phyloP scores from a whole-genome alignment of 352 stramenopile species.

The Globisporangium paddicum region DNA sequence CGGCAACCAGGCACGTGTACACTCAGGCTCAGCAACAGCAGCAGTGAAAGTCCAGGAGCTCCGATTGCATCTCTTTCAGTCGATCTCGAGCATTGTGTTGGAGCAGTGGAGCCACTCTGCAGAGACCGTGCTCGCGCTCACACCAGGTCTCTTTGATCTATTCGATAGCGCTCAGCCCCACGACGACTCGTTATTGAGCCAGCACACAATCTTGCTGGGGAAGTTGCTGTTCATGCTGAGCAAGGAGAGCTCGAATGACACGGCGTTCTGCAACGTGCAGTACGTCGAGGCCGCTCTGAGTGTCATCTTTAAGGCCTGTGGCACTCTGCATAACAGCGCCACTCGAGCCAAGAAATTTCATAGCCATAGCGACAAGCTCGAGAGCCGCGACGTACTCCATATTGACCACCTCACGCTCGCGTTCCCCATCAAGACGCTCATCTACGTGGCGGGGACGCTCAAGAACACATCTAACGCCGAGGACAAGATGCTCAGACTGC shows the following conservation, averaged over 20 bases:
- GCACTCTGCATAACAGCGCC: slow-evolving; percentile 1
- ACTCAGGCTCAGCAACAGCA: not conserved
- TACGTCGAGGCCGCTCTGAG: slow-evolving; percentile 59
- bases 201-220: slow-evolving; percentile 27
- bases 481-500: slow-evolving; percentile 52
- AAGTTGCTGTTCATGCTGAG: slow-evolving; percentile 73
- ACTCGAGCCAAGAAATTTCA: not conserved
- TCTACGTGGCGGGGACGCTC: slow-evolving; percentile 62
- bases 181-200: not conserved
- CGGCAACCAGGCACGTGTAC: not conserved
- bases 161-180: slow-evolving; percentile 10
- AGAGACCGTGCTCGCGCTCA: slow-evolving; percentile 31
- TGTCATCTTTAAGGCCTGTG: slow-evolving; percentile 25
- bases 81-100: slow-evolving; percentile 17
- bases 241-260: slow-evolving; percentile 66
- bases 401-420: not conserved
- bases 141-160: slow-evolving; percentile 36
- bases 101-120: slow-evolving; percentile 30
- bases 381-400: not conserved
- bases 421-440: slow-evolving; percentile 40
- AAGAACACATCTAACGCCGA: slow-evolving; percentile 70
- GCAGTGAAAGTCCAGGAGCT: slow-evolving; percentile 13
- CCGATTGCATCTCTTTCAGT: slow-evolving; percentile 21
- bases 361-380: not conserved
- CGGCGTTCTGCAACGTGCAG: slow-evolving; percentile 51